phyloP scores from a whole-genome alignment of 73 alveolate genomes.

The Paramecium caudatum region DNA sequence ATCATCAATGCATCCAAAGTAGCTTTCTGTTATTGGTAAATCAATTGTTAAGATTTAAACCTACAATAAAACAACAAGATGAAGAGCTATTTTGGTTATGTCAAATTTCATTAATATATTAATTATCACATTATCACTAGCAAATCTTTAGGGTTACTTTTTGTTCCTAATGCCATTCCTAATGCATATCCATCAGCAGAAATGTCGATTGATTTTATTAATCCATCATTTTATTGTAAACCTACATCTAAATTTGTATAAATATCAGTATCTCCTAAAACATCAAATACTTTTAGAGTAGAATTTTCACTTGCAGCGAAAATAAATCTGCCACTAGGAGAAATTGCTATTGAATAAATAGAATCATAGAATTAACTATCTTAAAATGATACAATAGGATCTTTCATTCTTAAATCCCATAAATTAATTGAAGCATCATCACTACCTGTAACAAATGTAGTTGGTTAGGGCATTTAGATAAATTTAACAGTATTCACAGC shows the following conservation, averaged over 20 bases:
- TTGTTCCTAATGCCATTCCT: constrained; percentile 66
- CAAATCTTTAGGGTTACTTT: constrained; percentile 57
- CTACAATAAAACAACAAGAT: too few relatives aligned
- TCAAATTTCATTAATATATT: not conserved
- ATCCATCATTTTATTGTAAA: constrained; percentile 70
- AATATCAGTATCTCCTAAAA: constrained; percentile 65
- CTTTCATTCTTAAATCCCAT: constrained; percentile 77
- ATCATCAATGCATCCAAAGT: not conserved
- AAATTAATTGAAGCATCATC: constrained; percentile 73
- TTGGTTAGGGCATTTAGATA: constrained; percentile 61
- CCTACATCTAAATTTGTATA: constrained; percentile 68
- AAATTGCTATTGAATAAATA: constrained; percentile 71
- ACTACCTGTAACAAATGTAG: constrained; percentile 76
- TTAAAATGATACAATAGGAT: constrained; percentile 58
- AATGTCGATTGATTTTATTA: constrained; percentile 69
- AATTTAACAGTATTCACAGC: constrained; percentile 77
- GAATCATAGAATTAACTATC: constrained; percentile 71
- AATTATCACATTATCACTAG: constrained; percentile 61
- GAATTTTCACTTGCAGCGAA: constrained; percentile 74
- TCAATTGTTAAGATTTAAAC: too few relatives aligned
- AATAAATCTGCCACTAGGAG: constrained; percentile 69
- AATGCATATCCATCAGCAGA: constrained; percentile 75
- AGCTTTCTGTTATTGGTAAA: too few relatives aligned
- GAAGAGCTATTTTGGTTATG: too few relatives aligned
- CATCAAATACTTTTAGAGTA: constrained; percentile 71